Base-by-base conservation (phyloP, 345 rosid genomes). In the Laguncularia racemosa region DNA sequence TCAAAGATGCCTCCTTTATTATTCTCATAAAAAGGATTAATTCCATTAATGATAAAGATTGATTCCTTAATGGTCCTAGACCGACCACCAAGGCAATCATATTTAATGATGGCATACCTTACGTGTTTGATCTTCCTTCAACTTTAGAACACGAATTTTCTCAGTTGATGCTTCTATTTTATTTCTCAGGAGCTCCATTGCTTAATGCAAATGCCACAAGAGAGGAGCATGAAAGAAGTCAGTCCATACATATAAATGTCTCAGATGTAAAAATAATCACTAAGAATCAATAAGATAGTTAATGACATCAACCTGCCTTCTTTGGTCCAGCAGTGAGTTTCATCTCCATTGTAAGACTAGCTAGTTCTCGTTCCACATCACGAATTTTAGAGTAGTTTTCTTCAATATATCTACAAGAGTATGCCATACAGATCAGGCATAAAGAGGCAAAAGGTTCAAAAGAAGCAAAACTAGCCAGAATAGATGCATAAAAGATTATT, bases 291-390 rank as follows among this genome's bases (percentile, higher is more conserved):
- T 44, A 2, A 21, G 10, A 52, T 5, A 47, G 16, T 33, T 9
- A 18, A 50, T 44, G 50, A 50, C 26, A 46, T 66, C 53, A 73
- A 89, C 96, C 99, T 68, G 91, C 91, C 64, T 81, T 89, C 73
- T 93, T 93, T 40, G 99, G 99, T 48, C 99, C 99, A 57, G 97
- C 83, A 4, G 96, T 93, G 68, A 93, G 96, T 73, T 93, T 93
- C 96, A 93, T 78, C 64, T 93, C 99, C 91, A 93, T 58, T 0
- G 84, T 65, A 47, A 87, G 86, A 77, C 74, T 80, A 60, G 77
- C 79, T 3, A 89, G 74, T 72, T 93, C 96, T 66, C 86, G 69
- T 68, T 93, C 97, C 2, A 93, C 87, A 82, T 84, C 90, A 53
- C 85, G 86, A 57, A 93, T 89, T 53, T 80, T 86, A 14, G 95